Evolutionary conservation across 805 yeast species (phyloP).

Genomic region (Yarrowia porcina): DNA sequence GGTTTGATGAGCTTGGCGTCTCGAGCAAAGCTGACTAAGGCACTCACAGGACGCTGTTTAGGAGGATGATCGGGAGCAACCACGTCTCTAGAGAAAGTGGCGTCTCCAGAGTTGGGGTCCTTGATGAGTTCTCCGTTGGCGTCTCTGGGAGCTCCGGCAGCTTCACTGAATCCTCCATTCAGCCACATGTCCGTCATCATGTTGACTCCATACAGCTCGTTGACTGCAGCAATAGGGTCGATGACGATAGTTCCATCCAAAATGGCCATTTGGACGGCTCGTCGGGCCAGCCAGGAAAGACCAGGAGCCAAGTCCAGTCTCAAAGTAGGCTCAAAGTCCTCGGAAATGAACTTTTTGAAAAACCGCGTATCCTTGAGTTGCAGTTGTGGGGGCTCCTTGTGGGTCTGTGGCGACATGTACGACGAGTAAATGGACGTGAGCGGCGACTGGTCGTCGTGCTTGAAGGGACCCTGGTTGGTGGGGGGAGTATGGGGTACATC

Average conservation of each 20-base stretch:
- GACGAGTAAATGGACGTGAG: slow-evolving; percentile 20
- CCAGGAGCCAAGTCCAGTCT: slow-evolving; percentile 63
- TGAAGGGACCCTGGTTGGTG: slow-evolving; percentile 13
- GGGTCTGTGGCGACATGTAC: slow-evolving; percentile 15
- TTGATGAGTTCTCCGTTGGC: slow-evolving; percentile 10
- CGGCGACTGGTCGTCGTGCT: slow-evolving; percentile 23
- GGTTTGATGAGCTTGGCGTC: slow-evolving; percentile 4
- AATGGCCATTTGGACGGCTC: slow-evolving; percentile 61
- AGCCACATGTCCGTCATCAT: slow-evolving; percentile 23
- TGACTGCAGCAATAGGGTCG: slow-evolving; percentile 82
- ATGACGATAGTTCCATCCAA: slow-evolving; percentile 78
- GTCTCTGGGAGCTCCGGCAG: slow-evolving; percentile 16
- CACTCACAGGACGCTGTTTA: slow-evolving; percentile 17
- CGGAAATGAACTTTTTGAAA: slow-evolving; percentile 61
- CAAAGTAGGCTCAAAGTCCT: slow-evolving; percentile 76
- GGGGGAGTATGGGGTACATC: slow-evolving; percentile 19
- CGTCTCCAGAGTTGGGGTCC: slow-evolving; percentile 17
- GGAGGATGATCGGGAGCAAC: background rate
- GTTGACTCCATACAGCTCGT: slow-evolving; percentile 46
- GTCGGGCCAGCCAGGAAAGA: slow-evolving; percentile 57
- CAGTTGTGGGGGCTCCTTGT: slow-evolving; percentile 18
- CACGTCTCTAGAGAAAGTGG: slow-evolving; percentile 3
- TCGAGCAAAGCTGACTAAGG: slow-evolving; percentile 11
- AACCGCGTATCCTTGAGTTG: slow-evolving; percentile 52
- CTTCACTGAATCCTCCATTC: slow-evolving; percentile 18